Conservation (phyloP, 2,329 filamentous ascomycete species). For the Xylariaceae sp. region DNA sequence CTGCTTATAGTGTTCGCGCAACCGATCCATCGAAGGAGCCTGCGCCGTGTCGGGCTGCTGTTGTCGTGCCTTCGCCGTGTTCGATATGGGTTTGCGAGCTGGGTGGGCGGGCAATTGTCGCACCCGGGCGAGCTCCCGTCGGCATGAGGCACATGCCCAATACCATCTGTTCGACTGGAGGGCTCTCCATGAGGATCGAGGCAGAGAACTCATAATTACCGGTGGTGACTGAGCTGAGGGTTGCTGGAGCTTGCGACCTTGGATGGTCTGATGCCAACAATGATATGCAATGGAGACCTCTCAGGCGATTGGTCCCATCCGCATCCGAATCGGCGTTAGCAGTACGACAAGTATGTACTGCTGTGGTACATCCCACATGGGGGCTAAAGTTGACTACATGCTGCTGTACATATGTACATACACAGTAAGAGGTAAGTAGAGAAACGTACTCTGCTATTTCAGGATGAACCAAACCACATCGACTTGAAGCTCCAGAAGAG, state of each 20-base stretch:
- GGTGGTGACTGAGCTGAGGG: slow-evolving; percentile 4
- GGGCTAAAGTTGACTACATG: no score
- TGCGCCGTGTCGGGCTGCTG: slow-evolving; percentile 19
- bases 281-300: not conserved
- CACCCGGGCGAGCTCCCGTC: slow-evolving; percentile 20
- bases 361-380: no score
- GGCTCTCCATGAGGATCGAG: slow-evolving; percentile 33
- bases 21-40: slow-evolving; percentile 56
- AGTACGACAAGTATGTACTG: no score
- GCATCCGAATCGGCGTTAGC: no score
- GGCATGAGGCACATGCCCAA: slow-evolving; percentile 30
- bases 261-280: not conserved
- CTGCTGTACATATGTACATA: no score
- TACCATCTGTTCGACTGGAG: slow-evolving; percentile 18
- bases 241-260: not conserved
- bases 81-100: slow-evolving; percentile 23
- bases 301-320: no score
- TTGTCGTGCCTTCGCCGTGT: slow-evolving; percentile 15
- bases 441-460: no score
- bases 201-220: slow-evolving; percentile 38
- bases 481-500: no score
- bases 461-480: no score
- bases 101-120: slow-evolving; percentile 14
- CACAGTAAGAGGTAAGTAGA: no score
- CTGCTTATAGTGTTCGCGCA: slow-evolving; percentile 57